A percentile compares a stretch with the other conserved stretches of the same genome.
phyloP scores from a whole-genome alignment of 2,329 filamentous ascomycete species.

The Cladosporium oxysporum region DNA sequence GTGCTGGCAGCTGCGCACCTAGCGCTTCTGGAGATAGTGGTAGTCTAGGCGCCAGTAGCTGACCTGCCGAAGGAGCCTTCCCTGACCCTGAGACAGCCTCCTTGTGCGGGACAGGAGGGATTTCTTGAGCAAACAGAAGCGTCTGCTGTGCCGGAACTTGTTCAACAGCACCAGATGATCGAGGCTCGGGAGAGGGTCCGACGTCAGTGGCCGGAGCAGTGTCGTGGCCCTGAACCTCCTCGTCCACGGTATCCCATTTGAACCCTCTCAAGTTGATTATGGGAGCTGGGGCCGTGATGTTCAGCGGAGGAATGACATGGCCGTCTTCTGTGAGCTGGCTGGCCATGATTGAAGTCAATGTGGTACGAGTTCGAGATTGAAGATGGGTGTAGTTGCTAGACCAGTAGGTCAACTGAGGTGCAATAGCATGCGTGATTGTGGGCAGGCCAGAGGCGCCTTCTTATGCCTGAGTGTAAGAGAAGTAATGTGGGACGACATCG shows the following conservation, averaged over 20 bases:
- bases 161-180: background rate
- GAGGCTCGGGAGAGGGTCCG: background rate
- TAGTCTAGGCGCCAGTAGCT: background rate
- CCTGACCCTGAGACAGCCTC: background rate
- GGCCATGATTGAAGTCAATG: background rate
- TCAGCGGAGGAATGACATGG: slow-evolving; percentile 21
- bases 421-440: background rate
- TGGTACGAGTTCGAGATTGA: background rate
- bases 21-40: slow-evolving; percentile 2
- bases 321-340: slow-evolving; percentile 16
- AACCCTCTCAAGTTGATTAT: slow-evolving; percentile 21
- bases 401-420: background rate
- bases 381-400: background rate
- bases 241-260: slow-evolving; percentile 18
- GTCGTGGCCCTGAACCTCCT: slow-evolving; percentile 11
- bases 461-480: background rate
- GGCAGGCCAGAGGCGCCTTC: background rate
- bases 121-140: background rate
- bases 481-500: background rate
- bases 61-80: background rate
- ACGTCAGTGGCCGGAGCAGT: background rate
- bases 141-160: background rate
- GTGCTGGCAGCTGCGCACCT: background rate
- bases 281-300: slow-evolving; percentile 21
- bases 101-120: background rate